phyloP scores from a whole-genome alignment of 2,329 filamentous ascomycete species.

The Aspergillus uvarum region DNA sequence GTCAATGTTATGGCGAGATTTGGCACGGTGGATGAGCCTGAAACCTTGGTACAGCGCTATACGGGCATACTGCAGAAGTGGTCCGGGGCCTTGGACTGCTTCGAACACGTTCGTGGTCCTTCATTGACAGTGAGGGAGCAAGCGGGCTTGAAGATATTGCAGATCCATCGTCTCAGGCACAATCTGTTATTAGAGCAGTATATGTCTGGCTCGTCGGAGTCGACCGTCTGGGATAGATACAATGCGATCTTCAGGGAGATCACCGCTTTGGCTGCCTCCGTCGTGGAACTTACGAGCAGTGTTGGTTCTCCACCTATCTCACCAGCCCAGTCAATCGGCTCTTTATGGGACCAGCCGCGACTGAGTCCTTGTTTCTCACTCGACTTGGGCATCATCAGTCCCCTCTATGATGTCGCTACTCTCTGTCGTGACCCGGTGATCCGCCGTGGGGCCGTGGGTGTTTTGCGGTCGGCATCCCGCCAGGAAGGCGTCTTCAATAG shows the following conservation, averaged over 20 bases:
- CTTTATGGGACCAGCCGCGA: background rate
- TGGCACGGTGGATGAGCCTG: background rate
- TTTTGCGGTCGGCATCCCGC: slow-evolving; percentile 22
- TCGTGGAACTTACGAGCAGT: slow-evolving; percentile 15
- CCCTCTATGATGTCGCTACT: slow-evolving; percentile 28
- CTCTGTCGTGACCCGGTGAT: slow-evolving; percentile 31
- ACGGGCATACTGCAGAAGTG: background rate
- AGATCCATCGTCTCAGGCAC: slow-evolving; percentile 8
- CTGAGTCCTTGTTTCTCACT: slow-evolving; percentile 25
- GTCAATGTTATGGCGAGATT: background rate
- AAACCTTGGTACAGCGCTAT: background rate
- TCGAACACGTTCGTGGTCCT: slow-evolving; percentile 3
- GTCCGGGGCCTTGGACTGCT: slow-evolving; percentile 4
- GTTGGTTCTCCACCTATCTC: background rate
- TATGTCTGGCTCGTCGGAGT: slow-evolving; percentile 12
- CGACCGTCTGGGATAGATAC: slow-evolving; percentile 26
- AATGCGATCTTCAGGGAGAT: slow-evolving; percentile 26
- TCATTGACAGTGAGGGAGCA: slow-evolving; percentile 4
- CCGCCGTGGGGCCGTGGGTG: slow-evolving; percentile 26
- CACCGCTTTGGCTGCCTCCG: slow-evolving; percentile 24
- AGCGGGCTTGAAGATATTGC: slow-evolving; percentile 6
- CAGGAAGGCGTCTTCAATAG: slow-evolving; percentile 27
- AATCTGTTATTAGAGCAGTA: slow-evolving; percentile 8
- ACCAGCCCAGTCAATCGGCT: background rate
- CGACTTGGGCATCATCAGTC: slow-evolving; percentile 29